Base-by-base conservation (phyloP, 257 asterid genomes). In the Misopates orontium region DNA sequence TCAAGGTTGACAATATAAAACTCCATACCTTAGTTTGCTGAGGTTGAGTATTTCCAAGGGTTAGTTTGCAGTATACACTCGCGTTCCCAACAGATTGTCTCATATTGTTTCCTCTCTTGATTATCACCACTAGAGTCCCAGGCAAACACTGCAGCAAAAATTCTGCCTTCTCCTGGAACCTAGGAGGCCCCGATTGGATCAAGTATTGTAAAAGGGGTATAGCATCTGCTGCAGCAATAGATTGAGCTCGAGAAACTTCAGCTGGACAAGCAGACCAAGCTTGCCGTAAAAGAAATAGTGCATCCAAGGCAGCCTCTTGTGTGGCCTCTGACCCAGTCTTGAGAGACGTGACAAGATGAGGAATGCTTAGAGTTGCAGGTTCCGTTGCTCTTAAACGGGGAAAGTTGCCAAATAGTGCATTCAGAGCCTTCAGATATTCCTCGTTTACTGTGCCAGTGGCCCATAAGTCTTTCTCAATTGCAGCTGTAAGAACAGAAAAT, bases 251-350 rank as follows among this genome's bases (percentile, higher is more conserved):
- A 67, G 99, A 94, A 71, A 94, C 91, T 81, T 94, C 99, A 20
- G 96, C 95, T 12, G 95, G 96, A 72, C 99, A 90, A 4, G 99
- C 99, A 13, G 97, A 84, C 99, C 99, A 94, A 53, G 99, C 97
- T 78, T 94, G 97, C 78, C 99, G 73, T 54, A 94, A 96, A 77
- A 90, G 85, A 75, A 84, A 90, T 45, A 94, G 81, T 8, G 97
- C 89, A 64, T 94, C 99, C 84, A 94, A 85, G 24, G 99, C 96
- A 67, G 99, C 97, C 83, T 94, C 99, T 86, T 94, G 99, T 62
- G 95, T 82, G 55, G 95, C 95, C 84, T 94, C 97, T 2, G 95
- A 83, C 18, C 95, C 95, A 60, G 92, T 94, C 87, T 94, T 90
- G 6, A 90, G 96, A 75, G 99, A 86, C 3, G 96, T 84, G 50